These are phyloP conservation scores for Cladosporium velox DNA, from an alignment of 2,329 filamentous ascomycete species.

Conservation along the genomic window DNA sequence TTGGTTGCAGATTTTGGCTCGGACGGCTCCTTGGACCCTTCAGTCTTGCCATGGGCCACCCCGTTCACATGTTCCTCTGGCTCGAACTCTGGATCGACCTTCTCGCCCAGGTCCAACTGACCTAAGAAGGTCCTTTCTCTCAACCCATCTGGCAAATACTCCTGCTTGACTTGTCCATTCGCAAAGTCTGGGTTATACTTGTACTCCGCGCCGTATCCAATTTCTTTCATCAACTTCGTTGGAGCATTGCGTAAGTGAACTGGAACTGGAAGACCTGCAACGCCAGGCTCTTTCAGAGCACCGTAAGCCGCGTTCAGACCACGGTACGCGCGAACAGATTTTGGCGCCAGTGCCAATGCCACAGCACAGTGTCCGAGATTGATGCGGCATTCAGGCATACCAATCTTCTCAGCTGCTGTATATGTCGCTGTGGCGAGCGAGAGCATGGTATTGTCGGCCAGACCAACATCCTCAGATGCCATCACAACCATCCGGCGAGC, in stretches of 20 bases:
- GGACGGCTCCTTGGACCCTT: constrained; percentile 22
- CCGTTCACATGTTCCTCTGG: constrained; percentile 29
- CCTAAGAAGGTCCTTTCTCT: constrained; percentile 74
- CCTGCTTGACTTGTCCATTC: constrained; percentile 79
- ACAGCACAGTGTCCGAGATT: constrained; percentile 85
- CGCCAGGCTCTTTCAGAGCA: constrained; percentile 77
- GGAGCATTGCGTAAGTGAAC: constrained; percentile 89
- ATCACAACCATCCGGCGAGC: constrained; percentile 92
- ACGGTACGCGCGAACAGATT: constrained; percentile 84
- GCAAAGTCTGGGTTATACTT: constrained; percentile 94
- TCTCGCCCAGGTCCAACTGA: constrained; percentile 74
- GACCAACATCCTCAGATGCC: constrained; percentile 87
- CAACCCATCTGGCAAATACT: constrained; percentile 82
- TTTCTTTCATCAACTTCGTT: constrained; percentile 86
- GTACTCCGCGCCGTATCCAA: constrained; percentile 88
- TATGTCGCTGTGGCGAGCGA: constrained; percentile 83
- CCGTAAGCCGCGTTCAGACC: constrained; percentile 77
- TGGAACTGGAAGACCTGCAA: constrained; percentile 79
- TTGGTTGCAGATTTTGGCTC: background rate
- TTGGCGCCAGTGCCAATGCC: constrained; percentile 76
- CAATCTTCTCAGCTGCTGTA: constrained; percentile 86
- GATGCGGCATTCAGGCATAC: constrained; percentile 92
- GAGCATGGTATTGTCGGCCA: constrained; percentile 83
- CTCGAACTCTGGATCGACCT: constrained; percentile 62
- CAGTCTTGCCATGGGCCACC: constrained; percentile 26